Evolutionary conservation across 1,284 basidiomycete species (phyloP), one percentile per base, ranked within the genome.

Genomic region (Leccinum holopus): DNA sequence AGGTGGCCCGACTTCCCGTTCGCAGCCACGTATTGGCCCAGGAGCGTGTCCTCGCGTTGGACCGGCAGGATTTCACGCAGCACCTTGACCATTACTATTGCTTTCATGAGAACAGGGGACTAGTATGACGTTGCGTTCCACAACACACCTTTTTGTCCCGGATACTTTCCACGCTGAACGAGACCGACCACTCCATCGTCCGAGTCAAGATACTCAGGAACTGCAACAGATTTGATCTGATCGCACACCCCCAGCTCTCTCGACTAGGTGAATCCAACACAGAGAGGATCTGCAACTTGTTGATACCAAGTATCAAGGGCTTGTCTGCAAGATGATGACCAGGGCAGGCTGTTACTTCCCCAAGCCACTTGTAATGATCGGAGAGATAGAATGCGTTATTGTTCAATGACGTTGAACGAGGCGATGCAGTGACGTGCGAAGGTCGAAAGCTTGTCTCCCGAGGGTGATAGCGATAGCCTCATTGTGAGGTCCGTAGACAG

Each of bases 131-230:
- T 59, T 21, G 57, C 61, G 3, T 21, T 41, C 58, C 61, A 63
- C 59, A 57, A 54, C 65, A 63, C 68, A 91, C 94, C 88, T 98
- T 98, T 79, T 98, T 96, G 75, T 98, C 94, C 67, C 96, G 92
- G 71, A 98, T 94, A 74, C 98, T 95, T 78, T 98, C 95, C 39
- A 95, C 88, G 10, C 92, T 86, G 78, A 98, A 98, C 2, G 95
- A 97, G n/a, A 97, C 94, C 4, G 95, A 96, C 47, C 95, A 87
- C 76, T 98, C 95, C 95, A 98, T 98, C 25, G 95, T 90, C 68
- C 33, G 33, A 35, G 33, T 35, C 33, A 98, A 78, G 68, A 98
- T 87, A 66, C 90, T 95, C 65, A 98, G 82, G 35, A 97, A 94
- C 80, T 98, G 95, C 70, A 97, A 78, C 70, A 98, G 33, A 35